These are phyloP conservation scores for Sesbania bispinosa DNA, from an alignment of 306 rosid genomes.

Conservation along the genomic window DNA sequence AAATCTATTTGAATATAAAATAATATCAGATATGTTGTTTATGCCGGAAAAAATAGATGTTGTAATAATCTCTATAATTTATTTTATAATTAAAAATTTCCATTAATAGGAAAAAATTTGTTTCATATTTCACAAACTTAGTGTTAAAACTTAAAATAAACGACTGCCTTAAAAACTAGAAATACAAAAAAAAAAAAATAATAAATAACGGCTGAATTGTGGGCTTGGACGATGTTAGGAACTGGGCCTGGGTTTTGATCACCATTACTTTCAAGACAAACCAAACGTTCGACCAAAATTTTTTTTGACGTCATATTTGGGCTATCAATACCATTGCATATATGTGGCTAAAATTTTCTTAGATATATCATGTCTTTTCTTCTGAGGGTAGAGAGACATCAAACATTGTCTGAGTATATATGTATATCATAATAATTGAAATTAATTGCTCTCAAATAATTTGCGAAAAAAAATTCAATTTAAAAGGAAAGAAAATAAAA, in stretches of 20 bases:
- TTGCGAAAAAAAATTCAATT: not conserved
- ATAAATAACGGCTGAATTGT: not conserved
- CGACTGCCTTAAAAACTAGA: not conserved
- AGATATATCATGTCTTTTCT: no score
- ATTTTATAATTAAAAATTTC: no score
- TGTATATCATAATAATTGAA: slow-evolving; percentile 9
- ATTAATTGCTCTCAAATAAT: not conserved
- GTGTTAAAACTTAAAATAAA: not conserved
- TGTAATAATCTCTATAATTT: no score
- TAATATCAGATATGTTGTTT: no score
- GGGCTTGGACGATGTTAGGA: not conserved
- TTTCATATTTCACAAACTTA: no score
- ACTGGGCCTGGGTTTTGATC: not conserved
- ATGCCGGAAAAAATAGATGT: no score
- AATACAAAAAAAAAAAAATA: not conserved
- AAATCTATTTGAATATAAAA: no score
- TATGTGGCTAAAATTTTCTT: not conserved
- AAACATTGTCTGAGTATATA: not conserved
- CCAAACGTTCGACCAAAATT: slow-evolving; percentile 9
- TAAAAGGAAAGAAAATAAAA: not conserved
- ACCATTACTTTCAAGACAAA: not conserved
- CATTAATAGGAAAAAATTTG: no score
- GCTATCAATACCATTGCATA: no score
- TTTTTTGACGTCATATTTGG: no score
- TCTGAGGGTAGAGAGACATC: no score